Evolutionary conservation across 768 basidiomycete species (phyloP), one percentile per base, ranked within the genome.

Genomic region (Gymnopilus dilepis): DNA sequence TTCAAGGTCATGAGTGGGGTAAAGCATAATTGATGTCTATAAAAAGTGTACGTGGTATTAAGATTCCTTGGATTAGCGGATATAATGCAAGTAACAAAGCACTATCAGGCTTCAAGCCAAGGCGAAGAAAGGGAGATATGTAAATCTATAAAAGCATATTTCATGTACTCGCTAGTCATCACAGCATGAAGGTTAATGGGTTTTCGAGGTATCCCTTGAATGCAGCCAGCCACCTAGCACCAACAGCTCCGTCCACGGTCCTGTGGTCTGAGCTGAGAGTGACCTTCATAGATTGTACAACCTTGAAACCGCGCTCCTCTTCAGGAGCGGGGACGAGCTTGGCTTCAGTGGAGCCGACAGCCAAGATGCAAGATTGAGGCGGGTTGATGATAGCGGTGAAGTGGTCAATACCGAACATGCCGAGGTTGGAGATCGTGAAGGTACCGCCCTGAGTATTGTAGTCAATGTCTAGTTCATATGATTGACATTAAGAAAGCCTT

Each of bases 321-420:
- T 94, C 90, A 0, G 90, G 86, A 22, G 94, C 95, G 33, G 93
- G 90, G 19, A 95, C 88, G 15, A 99, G 79, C 56, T 90, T 91
- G n/a, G 92, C 84, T 73, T 88, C 84, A 17, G 94, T 95, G 19
- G 89, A 84, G 34, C 97, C 96, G 68, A 99, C 87, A 45, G 97
- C 97, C 62, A 99, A 89, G 71, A 99, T 99, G 78, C 96, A 98
- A 48, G 94, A 93, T 77, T 99, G 97, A 24, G 97, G 97, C 13
- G 92, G 88, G 83, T 99, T 99, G 86, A 99, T 97, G 80, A 99
- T 99, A 48, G 97, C 97, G 13, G 96, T 98, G 78, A 99, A 99
- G 77, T 95, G 91, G 58, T 88, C 86, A 70, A 98, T 86, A 63
- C 92, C 96, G 73, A 84, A 97, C 97, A 99, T 99, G 77, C 97